Conservation (phyloP, 2,329 filamentous ascomycete species). For the Cryphonectria carpinicola region DNA sequence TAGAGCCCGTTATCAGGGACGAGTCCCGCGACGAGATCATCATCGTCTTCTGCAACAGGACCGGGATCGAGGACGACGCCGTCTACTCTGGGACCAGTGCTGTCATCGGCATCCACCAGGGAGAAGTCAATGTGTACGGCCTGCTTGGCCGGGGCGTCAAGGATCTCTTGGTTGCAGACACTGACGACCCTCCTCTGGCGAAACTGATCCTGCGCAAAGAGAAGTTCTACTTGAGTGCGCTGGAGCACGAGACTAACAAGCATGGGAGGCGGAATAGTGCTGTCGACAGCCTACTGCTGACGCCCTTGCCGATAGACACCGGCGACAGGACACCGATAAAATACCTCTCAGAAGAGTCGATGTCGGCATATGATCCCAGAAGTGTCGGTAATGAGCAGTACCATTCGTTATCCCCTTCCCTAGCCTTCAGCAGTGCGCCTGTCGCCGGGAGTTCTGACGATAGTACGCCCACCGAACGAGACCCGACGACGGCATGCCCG, state of each 20-base stretch:
- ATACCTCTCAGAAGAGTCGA: neutral
- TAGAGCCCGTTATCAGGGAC: constrained; percentile 57
- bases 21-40: constrained; percentile 56
- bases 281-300: constrained; percentile 1
- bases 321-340: constrained; percentile 4
- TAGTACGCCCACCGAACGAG: constrained; percentile 41
- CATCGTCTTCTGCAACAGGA: constrained; percentile 65
- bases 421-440: neutral
- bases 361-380: neutral
- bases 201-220: constrained; percentile 39
- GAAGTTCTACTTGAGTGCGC: neutral
- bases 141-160: constrained; percentile 65
- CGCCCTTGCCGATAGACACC: neutral
- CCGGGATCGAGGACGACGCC: constrained; percentile 59
- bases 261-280: neutral
- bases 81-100: constrained; percentile 68
- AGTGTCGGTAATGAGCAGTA: neutral
- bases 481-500: constrained; percentile 39
- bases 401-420: neutral
- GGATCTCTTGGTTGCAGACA: constrained; percentile 62
- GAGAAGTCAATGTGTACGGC: constrained; percentile 63
- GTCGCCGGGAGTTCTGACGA: constrained; percentile 28
- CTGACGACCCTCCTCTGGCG: constrained; percentile 40
- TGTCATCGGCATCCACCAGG: constrained; percentile 61
- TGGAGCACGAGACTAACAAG: constrained; percentile 1